phyloP scores from a whole-genome alignment of 768 basidiomycete genomes.

The Sporobolomyces roseus region DNA sequence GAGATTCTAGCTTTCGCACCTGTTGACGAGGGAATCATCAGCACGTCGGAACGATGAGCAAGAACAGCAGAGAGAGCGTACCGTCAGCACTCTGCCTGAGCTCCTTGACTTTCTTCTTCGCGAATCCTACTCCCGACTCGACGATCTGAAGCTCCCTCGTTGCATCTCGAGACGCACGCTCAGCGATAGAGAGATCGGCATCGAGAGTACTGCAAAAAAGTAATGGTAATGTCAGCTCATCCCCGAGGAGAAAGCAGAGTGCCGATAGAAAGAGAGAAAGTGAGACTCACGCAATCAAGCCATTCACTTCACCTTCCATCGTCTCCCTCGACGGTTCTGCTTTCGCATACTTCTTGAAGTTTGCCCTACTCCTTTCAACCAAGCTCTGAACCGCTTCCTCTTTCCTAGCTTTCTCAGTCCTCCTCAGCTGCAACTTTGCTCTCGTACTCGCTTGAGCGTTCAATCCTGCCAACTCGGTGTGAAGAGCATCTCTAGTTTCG shows the following conservation, averaged over 20 bases:
- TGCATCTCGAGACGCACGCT: conserved; percentile 52
- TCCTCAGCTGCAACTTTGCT: conserved; percentile 71
- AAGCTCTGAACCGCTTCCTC: conserved; percentile 61
- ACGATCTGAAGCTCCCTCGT: conserved; percentile 62
- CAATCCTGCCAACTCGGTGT: conserved; percentile 64
- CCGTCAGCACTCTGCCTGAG: conserved; percentile 65
- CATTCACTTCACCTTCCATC: conserved; percentile 71
- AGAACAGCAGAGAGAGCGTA: conserved; percentile 47
- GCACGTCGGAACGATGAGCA: neutral
- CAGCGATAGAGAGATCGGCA: conserved; percentile 56
- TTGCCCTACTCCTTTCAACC: conserved; percentile 62
- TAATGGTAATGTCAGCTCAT: too few species aligned
- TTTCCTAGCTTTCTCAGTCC: conserved; percentile 63
- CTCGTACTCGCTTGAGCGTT: conserved; percentile 75
- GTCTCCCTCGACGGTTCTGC: conserved; percentile 55
- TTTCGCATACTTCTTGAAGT: conserved; percentile 20
- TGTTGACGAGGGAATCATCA: conserved; percentile 50
- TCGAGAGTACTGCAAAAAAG: conserved; percentile 62
- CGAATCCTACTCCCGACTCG: conserved; percentile 61
- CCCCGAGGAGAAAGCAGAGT: too few species aligned
- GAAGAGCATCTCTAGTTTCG: conserved; percentile 64
- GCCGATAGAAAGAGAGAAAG: too few species aligned
- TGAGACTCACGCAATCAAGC: conserved; percentile 57
- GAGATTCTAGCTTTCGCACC: conserved; percentile 52
- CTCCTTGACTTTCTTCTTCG: conserved; percentile 60